phyloP scores from a whole-genome alignment of 176 grass and related monocot species.

The Puccinellia tenuiflora region DNA sequence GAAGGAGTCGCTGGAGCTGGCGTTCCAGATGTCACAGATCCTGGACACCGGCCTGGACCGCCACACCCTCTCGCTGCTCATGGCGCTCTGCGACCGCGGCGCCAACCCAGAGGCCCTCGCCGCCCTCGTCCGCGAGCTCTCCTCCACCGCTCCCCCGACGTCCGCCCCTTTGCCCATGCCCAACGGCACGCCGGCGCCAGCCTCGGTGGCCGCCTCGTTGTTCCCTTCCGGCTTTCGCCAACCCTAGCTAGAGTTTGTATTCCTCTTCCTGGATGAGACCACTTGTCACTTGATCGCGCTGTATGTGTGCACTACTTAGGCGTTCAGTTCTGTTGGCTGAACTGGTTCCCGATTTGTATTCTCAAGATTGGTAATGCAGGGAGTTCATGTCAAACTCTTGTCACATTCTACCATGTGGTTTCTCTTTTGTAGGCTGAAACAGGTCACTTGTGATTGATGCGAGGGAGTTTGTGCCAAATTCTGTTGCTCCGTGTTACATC shows the following conservation, averaged over 20 bases:
- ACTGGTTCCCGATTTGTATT: too few relatives aligned
- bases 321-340: too few relatives aligned
- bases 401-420: too few relatives aligned
- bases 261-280: too few relatives aligned
- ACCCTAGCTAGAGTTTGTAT: conserved; percentile 49
- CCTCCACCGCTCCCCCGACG: conserved; percentile 19
- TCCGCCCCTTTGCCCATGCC: not conserved
- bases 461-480: too few relatives aligned
- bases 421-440: too few relatives aligned
- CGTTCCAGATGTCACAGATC: conserved; percentile 66
- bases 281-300: too few relatives aligned
- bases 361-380: too few relatives aligned
- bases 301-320: too few relatives aligned
- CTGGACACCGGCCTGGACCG: conserved; percentile 56
- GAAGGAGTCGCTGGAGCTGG: conserved; percentile 64
- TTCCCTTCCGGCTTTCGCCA: conserved; percentile 33
- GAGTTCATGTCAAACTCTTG: too few relatives aligned
- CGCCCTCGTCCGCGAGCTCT: conserved; percentile 67
- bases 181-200: not conserved
- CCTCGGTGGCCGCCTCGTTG: not conserved
- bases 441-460: too few relatives aligned
- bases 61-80: conserved; percentile 75
- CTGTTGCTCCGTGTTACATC: too few relatives aligned
- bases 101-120: conserved; percentile 73
- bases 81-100: conserved; percentile 73